These are phyloP conservation scores for Actinomortierella ambigua DNA, from an alignment of 371 early-diverging fungal species.

Conservation along the genomic window DNA sequence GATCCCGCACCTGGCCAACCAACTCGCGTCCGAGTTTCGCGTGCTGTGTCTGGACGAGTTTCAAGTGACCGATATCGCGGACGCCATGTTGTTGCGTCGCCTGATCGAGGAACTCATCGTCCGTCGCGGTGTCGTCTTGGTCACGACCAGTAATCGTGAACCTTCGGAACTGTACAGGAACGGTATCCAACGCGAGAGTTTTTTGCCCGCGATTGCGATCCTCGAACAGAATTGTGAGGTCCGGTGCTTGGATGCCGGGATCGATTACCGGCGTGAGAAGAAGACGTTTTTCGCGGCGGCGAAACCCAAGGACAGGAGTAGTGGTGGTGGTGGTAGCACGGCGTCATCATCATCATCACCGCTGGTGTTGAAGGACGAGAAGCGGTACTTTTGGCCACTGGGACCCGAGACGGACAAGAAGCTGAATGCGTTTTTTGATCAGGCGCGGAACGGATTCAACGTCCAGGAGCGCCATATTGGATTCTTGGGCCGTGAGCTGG, in stretches of 20 bases:
- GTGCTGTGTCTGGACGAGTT: slow-evolving; percentile 97
- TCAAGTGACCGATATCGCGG: slow-evolving; percentile 95
- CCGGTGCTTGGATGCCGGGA: slow-evolving; percentile 84
- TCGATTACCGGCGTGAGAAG: slow-evolving; percentile 79
- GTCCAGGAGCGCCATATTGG: slow-evolving; percentile 50
- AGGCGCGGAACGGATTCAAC: slow-evolving; percentile 32
- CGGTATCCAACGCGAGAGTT: slow-evolving; percentile 91
- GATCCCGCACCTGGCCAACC: slow-evolving; percentile 80
- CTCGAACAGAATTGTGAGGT: slow-evolving; percentile 82
- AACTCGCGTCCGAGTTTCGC: slow-evolving; percentile 78
- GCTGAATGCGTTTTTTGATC: slow-evolving; percentile 12
- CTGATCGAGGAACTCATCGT: slow-evolving; percentile 80
- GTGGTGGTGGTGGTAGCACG: neutral
- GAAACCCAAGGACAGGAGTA: slow-evolving; percentile 28
- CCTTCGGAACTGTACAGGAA: slow-evolving; percentile 92
- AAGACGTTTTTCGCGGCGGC: slow-evolving; percentile 43
- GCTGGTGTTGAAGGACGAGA: slow-evolving; percentile 23
- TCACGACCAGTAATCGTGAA: slow-evolving; percentile 93
- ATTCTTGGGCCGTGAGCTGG: slow-evolving; percentile 77
- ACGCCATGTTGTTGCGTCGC: slow-evolving; percentile 93
- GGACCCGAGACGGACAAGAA: slow-evolving; percentile 59
- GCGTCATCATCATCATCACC: neutral
- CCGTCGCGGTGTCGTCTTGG: slow-evolving; percentile 86
- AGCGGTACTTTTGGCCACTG: slow-evolving; percentile 48
- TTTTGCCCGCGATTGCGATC: slow-evolving; percentile 89